Percentiles rank a stretch among this genome's conserved stretches.
phyloP scores from a whole-genome alignment of 2,329 filamentous ascomycete genomes.

The Sphaerulina populicola region DNA sequence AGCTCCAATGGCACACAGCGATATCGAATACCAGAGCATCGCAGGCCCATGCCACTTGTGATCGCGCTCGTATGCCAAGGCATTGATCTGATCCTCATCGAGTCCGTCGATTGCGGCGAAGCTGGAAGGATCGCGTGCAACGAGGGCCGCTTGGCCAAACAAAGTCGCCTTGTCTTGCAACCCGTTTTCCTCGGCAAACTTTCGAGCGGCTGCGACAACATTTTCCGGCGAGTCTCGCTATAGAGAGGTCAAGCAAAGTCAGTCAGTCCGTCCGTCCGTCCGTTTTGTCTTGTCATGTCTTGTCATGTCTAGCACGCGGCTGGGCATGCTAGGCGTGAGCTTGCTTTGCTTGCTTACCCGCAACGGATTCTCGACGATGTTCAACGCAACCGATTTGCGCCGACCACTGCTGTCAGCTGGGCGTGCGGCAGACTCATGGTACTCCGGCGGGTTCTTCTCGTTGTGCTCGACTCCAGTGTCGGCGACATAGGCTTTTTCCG shows the following conservation, averaged over 20 bases:
- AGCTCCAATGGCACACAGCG: constrained; percentile 31
- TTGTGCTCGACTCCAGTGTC: constrained; percentile 2
- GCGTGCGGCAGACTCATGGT: not conserved
- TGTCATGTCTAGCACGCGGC: not conserved
- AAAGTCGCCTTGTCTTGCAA: constrained; percentile 35
- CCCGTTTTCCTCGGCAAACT: constrained; percentile 29
- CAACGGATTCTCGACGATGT: constrained; percentile 43
- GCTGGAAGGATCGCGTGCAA: constrained; percentile 60
- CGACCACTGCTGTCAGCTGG: constrained; percentile 21
- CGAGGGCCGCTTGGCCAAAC: constrained; percentile 47
- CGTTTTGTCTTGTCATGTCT: not conserved
- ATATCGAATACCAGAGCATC: constrained; percentile 58
- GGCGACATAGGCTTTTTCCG: not conserved
- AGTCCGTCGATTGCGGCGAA: constrained; percentile 58
- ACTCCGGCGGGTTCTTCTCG: constrained; percentile 5
- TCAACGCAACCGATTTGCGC: constrained; percentile 38
- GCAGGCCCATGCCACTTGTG: constrained; percentile 61
- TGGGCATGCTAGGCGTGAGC: constrained; percentile 10
- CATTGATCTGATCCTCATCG: constrained; percentile 50
- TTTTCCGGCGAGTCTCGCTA: constrained; percentile 30
- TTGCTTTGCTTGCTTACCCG: constrained; percentile 27
- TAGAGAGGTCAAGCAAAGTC: constrained; percentile 14
- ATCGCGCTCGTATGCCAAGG: constrained; percentile 53
- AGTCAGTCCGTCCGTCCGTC: constrained; percentile 10
- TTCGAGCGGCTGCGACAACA: constrained; percentile 29